phyloP scores from a whole-genome alignment of 176 grass and related monocot species.

The Urochloa ruziziensis region DNA sequence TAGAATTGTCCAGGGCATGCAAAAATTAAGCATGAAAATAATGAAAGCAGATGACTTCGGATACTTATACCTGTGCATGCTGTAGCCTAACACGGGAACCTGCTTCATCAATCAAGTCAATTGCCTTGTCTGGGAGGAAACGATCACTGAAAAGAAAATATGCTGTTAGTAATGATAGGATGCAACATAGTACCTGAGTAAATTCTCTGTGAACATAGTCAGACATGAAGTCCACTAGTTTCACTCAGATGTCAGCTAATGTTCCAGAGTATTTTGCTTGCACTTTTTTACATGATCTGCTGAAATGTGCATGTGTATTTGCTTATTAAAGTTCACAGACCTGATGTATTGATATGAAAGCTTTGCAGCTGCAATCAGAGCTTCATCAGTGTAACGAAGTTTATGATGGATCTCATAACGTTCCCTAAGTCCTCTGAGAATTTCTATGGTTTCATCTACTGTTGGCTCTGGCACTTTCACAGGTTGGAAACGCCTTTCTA shows the following conservation, averaged over 20 bases:
- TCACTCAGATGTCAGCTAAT: background rate
- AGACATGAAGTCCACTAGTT: background rate
- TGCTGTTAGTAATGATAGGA: constrained; percentile 10
- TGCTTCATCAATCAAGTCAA: constrained; percentile 94
- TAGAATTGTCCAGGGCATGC: background rate
- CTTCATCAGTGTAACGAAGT: constrained; percentile 83
- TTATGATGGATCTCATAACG: constrained; percentile 97
- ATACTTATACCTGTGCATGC: constrained; percentile 75
- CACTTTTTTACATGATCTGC: background rate
- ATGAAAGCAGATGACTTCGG: background rate
- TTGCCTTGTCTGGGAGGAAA: constrained; percentile 91
- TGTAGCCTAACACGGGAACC: constrained; percentile 83
- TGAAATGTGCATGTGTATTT: background rate
- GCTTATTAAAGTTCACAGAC: constrained; percentile 38
- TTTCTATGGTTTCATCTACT: constrained; percentile 95
- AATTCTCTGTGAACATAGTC: background rate
- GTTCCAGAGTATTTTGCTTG: constrained; percentile 12
- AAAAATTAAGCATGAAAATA: constrained; percentile 22
- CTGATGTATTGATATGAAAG: constrained; percentile 95
- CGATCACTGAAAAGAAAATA: constrained; percentile 61
- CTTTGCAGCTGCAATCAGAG: constrained; percentile 69
- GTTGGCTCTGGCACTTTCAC: constrained; percentile 92
- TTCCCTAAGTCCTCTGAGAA: constrained; percentile 80
- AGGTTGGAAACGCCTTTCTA: constrained; percentile 96
- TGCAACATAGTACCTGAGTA: constrained; percentile 6